Percentiles rank a stretch among this genome's conserved stretches.
Evolutionary conservation across 495 filamentous ascomycete species (phyloP).

Genomic region (Lineolata rhizophorae): DNA sequence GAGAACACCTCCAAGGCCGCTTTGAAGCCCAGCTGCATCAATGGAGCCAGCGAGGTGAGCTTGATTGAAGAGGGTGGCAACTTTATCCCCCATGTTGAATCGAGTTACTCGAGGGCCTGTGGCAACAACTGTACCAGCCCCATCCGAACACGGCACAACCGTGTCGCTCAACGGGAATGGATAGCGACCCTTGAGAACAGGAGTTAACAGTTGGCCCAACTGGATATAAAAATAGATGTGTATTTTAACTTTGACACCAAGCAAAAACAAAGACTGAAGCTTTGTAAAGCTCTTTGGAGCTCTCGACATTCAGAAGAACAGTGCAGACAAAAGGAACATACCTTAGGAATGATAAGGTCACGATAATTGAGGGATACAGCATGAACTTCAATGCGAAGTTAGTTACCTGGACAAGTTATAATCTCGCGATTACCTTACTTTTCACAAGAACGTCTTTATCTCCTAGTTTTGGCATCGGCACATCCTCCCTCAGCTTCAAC

Average conservation of each 20-base stretch:
- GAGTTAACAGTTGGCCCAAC: too few species aligned
- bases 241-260: too few species aligned
- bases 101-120: constrained; percentile 42
- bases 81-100: constrained; percentile 50
- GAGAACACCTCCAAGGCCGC: constrained; percentile 44
- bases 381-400: constrained; percentile 1
- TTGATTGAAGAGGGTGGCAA: constrained; percentile 64
- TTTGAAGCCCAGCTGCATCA: constrained; percentile 13
- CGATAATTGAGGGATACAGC: constrained; percentile 1
- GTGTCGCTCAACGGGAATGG: constrained; percentile 35
- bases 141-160: constrained; percentile 55
- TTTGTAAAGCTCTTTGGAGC: too few species aligned
- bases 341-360: constrained; percentile 1
- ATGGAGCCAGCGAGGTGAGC: constrained; percentile 41
- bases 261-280: too few species aligned
- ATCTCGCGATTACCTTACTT: neutral
- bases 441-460: constrained; percentile 2
- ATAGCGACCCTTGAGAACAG: constrained; percentile 29
- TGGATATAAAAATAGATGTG: too few species aligned
- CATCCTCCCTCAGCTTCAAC: neutral
- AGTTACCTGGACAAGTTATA: neutral
- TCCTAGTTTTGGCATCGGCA: neutral
- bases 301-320: too few species aligned
- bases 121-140: constrained; percentile 47
- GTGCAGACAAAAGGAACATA: too few species aligned